Evolutionary conservation across 2,329 filamentous ascomycete genomes (phyloP).

Genomic region (Trichophyton schoenleinii): DNA sequence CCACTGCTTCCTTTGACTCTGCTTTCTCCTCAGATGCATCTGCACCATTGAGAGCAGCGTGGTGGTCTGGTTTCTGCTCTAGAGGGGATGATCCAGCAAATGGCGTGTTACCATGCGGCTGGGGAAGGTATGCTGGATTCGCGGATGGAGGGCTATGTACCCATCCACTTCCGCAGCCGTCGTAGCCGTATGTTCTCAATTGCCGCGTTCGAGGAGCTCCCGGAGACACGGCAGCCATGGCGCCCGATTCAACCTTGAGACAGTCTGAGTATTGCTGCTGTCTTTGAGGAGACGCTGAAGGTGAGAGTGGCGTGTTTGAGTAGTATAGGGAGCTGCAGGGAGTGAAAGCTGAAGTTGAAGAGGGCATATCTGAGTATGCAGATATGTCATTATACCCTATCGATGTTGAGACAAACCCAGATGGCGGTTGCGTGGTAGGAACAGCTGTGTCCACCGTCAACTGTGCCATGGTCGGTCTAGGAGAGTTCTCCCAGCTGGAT

Average conservation of each 20-base stretch:
- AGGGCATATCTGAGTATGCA: constrained; percentile 58
- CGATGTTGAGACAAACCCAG: constrained; percentile 56
- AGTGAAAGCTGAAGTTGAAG: constrained; percentile 44
- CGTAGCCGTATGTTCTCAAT: constrained; percentile 7
- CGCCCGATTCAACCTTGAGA: neutral
- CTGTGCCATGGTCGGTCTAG: constrained; percentile 7
- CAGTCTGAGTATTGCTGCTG: constrained; percentile 2
- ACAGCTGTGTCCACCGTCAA: constrained; percentile 12
- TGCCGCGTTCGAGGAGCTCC: constrained; percentile 34
- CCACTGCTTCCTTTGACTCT: neutral
- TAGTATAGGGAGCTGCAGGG: constrained; percentile 54
- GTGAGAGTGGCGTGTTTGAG: constrained; percentile 58
- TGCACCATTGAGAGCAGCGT: neutral
- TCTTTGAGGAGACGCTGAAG: constrained; percentile 36
- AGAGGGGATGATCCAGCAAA: neutral
- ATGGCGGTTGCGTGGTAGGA: constrained; percentile 53
- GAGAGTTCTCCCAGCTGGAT: constrained; percentile 7
- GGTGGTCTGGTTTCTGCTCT: neutral
- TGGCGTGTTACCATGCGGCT: neutral
- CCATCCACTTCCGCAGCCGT: constrained; percentile 3
- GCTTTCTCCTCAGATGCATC: neutral
- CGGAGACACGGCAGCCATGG: constrained; percentile 42
- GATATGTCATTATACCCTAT: constrained; percentile 53
- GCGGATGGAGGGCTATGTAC: neutral
- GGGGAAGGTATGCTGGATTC: neutral